phyloP scores from a whole-genome alignment of 2,329 filamentous ascomycete genomes.

The Beauveria sp. region DNA sequence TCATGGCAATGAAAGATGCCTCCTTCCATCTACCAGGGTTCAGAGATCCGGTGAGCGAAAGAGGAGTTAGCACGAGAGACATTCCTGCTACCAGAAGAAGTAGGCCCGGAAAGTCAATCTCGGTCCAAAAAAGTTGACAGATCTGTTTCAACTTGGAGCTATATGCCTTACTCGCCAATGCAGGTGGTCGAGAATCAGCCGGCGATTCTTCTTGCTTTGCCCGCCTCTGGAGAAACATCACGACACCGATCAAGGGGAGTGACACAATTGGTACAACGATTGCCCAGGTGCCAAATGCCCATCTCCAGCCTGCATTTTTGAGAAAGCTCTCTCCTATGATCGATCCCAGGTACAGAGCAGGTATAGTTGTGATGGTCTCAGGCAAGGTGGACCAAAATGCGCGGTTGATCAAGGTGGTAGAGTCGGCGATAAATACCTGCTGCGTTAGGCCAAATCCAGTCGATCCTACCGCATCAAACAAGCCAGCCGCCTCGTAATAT shows the following conservation, averaged over 20 bases:
- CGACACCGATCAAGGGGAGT: conserved; percentile 23
- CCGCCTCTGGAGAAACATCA: conserved; percentile 25
- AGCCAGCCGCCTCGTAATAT: conserved; percentile 36
- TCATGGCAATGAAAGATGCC: conserved; percentile 28
- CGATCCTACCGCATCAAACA: conserved; percentile 54
- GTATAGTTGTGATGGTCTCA: conserved; percentile 32
- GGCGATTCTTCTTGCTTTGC: conserved; percentile 9
- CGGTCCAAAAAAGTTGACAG: conserved; percentile 21
- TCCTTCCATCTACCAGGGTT: conserved; percentile 25
- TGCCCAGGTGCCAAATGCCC: conserved; percentile 35
- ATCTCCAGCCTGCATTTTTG: conserved; percentile 31
- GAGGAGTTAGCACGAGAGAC: conserved; percentile 26
- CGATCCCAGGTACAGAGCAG: conserved; percentile 24
- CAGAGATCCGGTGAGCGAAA: conserved; percentile 29
- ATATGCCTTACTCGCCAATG: background rate
- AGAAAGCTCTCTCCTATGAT: conserved; percentile 29
- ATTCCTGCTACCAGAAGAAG: conserved; percentile 26
- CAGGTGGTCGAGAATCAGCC: background rate
- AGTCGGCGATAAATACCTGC: conserved; percentile 53
- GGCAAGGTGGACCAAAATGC: conserved; percentile 53
- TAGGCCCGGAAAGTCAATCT: conserved; percentile 28
- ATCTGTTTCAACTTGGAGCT: conserved; percentile 12
- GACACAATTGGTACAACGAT: conserved; percentile 29
- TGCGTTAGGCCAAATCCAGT: conserved; percentile 27
- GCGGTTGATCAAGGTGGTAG: conserved; percentile 51